phyloP scores from a whole-genome alignment of 2,329 filamentous ascomycete genomes.

The Macroventuria anomochaeta region DNA sequence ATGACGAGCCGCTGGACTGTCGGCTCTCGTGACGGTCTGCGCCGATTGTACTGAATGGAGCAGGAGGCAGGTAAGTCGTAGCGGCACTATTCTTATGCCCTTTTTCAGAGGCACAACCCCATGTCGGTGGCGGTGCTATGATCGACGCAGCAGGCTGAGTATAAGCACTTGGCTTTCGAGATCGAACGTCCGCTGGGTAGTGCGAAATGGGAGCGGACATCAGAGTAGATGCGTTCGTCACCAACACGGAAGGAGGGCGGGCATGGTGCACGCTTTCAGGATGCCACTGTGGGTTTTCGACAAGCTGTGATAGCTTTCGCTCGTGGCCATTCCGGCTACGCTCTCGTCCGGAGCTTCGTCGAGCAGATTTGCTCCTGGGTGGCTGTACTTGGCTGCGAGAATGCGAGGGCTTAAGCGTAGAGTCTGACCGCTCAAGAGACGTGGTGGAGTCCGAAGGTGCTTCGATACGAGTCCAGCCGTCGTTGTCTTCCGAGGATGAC shows the following conservation, averaged over 20 bases:
- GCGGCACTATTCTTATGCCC: conserved; percentile 4
- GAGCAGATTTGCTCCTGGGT: background rate
- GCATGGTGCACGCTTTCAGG: background rate
- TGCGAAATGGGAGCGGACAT: background rate
- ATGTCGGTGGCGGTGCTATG: conserved; percentile 9
- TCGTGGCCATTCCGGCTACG: background rate
- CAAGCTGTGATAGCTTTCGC: background rate
- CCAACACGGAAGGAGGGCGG: background rate
- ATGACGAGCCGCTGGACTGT: background rate
- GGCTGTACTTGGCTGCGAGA: conserved; percentile 13
- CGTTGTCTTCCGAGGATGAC: conserved; percentile 18
- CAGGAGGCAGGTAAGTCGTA: conserved; percentile 5
- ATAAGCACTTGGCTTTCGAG: conserved; percentile 1
- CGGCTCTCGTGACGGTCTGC: background rate
- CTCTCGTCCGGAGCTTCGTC: background rate
- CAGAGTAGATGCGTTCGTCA: conserved; percentile 15
- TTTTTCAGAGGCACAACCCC: conserved; percentile 6
- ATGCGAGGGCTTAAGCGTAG: conserved; percentile 18
- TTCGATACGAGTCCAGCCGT: conserved; percentile 12
- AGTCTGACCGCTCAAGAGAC: conserved; percentile 19
- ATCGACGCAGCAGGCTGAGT: background rate
- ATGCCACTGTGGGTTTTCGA: background rate
- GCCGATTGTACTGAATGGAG: conserved; percentile 11
- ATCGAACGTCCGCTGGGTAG: background rate
- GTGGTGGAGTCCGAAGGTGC: conserved; percentile 11